A percentile compares a stretch with the other conserved stretches of the same genome.
phyloP scores from a whole-genome alignment of 805 yeast genomes.

The Pichia rugopelliculosa region DNA sequence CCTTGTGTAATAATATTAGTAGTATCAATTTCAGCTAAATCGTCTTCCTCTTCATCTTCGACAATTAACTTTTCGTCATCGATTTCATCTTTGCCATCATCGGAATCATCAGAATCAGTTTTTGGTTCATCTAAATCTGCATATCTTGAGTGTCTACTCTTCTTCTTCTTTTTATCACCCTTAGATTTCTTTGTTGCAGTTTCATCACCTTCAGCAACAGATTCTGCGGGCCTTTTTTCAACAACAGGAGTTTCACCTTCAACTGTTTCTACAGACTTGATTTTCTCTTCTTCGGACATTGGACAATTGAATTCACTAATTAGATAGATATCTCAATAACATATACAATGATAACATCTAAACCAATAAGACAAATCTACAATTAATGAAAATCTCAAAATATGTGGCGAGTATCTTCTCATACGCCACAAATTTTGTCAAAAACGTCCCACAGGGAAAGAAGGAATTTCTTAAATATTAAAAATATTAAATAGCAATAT shows the following conservation, averaged over 20 bases:
- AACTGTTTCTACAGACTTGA: not conserved
- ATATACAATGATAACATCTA: too few relatives aligned
- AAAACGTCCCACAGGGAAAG: not conserved
- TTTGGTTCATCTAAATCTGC: constrained; percentile 18
- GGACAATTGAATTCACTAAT: not conserved
- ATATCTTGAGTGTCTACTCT: constrained; percentile 20
- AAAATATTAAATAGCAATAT: too few relatives aligned
- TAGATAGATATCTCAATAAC: not conserved
- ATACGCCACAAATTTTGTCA: not conserved
- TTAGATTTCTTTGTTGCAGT: not conserved
- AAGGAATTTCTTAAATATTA: too few relatives aligned
- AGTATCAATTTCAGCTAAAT: constrained; percentile 69
- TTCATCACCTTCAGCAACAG: not conserved
- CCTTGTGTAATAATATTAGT: constrained; percentile 79
- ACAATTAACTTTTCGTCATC: constrained; percentile 48
- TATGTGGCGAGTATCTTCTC: not conserved
- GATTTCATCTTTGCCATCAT: constrained; percentile 32
- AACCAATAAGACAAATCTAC: too few relatives aligned
- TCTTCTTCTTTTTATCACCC: constrained; percentile 12
- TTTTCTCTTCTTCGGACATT: constrained; percentile 4
- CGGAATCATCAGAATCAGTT: constrained; percentile 18
- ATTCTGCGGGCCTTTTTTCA: not conserved
- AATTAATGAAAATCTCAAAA: too few relatives aligned
- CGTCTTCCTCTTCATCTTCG: constrained; percentile 71
- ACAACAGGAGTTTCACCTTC: not conserved